Evolutionary conservation across 1,284 basidiomycete species (phyloP).

Genomic region (Microstroma glucosiphilum): DNA sequence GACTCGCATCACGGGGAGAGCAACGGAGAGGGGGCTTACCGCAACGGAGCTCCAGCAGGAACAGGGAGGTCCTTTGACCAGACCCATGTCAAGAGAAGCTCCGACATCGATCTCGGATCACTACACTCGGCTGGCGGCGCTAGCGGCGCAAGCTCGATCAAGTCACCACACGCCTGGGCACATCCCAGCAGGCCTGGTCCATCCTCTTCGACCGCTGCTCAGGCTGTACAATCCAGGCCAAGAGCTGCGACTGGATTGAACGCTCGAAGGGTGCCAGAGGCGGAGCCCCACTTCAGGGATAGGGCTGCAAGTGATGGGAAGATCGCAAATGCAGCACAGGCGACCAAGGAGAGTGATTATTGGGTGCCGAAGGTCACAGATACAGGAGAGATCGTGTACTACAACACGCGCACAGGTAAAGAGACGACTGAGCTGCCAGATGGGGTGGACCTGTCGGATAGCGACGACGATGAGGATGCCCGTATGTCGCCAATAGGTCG

Average conservation of each 20-base stretch:
- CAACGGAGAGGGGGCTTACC: neutral
- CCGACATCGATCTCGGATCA: neutral
- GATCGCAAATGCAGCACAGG: neutral
- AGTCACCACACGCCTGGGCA: too few relatives aligned
- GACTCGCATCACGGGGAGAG: neutral
- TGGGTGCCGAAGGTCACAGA: conserved; percentile 53
- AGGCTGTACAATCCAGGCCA: conserved; percentile 13
- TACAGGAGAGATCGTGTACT: conserved; percentile 70
- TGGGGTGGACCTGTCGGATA: conserved; percentile 7
- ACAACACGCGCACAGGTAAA: conserved; percentile 83
- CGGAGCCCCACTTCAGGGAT: too few relatives aligned
- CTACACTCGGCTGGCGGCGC: neutral
- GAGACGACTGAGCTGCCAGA: conserved; percentile 72
- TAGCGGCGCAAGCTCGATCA: neutral
- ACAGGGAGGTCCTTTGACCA: neutral
- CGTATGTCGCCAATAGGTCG: neutral
- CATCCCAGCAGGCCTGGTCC: too few relatives aligned
- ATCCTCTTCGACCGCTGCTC: neutral
- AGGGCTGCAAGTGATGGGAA: too few relatives aligned
- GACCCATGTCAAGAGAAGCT: neutral
- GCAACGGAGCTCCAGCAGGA: neutral
- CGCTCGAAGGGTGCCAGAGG: too few relatives aligned
- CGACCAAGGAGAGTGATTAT: conserved; percentile 34
- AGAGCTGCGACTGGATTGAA: conserved; percentile 26
- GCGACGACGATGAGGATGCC: conserved; percentile 1